A percentile compares a stretch with the other conserved stretches of the same genome.
These are phyloP conservation scores for Colletotrichum sp. DNA, from an alignment of 2,329 filamentous ascomycete genomes.

Conservation along the genomic window DNA sequence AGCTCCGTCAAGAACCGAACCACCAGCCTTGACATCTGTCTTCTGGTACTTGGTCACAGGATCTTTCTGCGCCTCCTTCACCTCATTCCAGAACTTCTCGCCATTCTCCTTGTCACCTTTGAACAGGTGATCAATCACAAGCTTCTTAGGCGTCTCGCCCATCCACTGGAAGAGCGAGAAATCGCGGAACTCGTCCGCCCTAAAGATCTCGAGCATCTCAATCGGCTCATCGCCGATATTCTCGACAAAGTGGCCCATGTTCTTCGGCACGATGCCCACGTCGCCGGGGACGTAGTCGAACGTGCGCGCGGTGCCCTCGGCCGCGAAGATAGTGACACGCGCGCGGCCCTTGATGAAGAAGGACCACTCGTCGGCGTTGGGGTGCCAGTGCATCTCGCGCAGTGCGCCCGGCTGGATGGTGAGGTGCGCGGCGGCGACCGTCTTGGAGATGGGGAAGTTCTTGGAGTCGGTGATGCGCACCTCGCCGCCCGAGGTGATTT, in stretches of 20 bases:
- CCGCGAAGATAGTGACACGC: slow-evolving; percentile 75
- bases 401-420: slow-evolving; percentile 74
- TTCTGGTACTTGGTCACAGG: slow-evolving; percentile 44
- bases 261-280: slow-evolving; percentile 77
- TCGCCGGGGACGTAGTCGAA: slow-evolving; percentile 80
- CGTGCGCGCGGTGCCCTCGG: slow-evolving; percentile 71
- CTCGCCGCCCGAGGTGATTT: slow-evolving; percentile 69
- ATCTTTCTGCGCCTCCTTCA: slow-evolving; percentile 67
- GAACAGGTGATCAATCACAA: slow-evolving; percentile 72
- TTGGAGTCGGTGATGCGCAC: slow-evolving; percentile 78
- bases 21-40: background rate
- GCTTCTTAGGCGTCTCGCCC: slow-evolving; percentile 70
- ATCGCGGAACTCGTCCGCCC: slow-evolving; percentile 73
- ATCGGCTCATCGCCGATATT: slow-evolving; percentile 79
- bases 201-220: slow-evolving; percentile 78
- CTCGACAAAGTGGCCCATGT: slow-evolving; percentile 84
- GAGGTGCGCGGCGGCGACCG: slow-evolving; percentile 74
- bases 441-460: slow-evolving; percentile 77
- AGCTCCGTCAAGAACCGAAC: background rate
- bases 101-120: slow-evolving; percentile 64
- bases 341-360: slow-evolving; percentile 78
- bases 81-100: slow-evolving; percentile 64
- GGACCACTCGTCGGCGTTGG: slow-evolving; percentile 79
- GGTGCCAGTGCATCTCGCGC: slow-evolving; percentile 85
- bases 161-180: slow-evolving; percentile 79